Base-by-base conservation (phyloP, 164 flowering plant species). In the Saururus chinensis region DNA sequence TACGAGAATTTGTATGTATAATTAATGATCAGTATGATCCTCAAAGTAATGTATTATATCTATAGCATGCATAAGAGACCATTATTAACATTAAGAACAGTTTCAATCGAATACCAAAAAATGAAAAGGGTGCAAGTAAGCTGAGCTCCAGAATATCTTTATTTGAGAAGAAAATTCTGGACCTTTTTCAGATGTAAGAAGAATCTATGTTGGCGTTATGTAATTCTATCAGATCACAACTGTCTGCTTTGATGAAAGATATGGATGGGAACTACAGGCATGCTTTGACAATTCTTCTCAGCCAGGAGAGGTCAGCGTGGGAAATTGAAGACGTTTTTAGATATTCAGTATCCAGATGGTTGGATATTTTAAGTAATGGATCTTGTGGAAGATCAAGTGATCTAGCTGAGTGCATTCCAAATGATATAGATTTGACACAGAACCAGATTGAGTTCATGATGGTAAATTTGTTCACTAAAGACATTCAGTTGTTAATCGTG, bases 151-250 rank as follows among this genome's bases (percentile, higher is more conserved):
- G 80, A 80, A 61, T 93, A 48, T 67, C 55, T 51, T 59, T 71
- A 64, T 90, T 93, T 63, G 95, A 83, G 75, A 74, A 82, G 68
- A 84, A 77, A 66, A 81, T 90, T 60, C 41, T 61, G 48, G 84
- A 85, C 67, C 71, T 93, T n/a, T n/a, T n/a, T 48, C 95, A 90
- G 75, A 64, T 60, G 56, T 95, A 83, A 63, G 99, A 93, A 74
- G 95, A 90, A 71, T 22, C 70, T 37, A 84, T 93, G 96, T 59
- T 93, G 73, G 78, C 80, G 52, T 83, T 91, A 75, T 90, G 87
- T 57, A 76, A 88, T 56, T 62, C 70, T 64, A 87, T 93, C 80
- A 87, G 86, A n/a, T 80, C 75, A 56, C 86, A 90, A 67, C 85
- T 93, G 62, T 76, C 83, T 40, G 23, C 70, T 59, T 66, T 93